These are phyloP conservation scores for Aspergillus proliferans DNA, from an alignment of 2,329 filamentous ascomycete genomes.

Conservation along the genomic window DNA sequence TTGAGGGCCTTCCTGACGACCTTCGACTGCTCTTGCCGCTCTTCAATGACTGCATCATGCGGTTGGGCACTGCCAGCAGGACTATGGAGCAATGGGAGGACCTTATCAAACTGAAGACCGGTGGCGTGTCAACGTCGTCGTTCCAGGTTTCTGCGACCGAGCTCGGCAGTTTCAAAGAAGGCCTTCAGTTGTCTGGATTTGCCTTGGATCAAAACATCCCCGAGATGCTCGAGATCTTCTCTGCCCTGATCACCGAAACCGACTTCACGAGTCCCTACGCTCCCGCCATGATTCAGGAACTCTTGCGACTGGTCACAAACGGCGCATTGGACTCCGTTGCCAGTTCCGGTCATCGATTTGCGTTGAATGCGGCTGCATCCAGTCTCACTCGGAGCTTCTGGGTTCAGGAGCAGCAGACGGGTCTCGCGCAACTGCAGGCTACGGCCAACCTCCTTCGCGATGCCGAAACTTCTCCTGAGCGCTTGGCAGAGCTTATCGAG, in stretches of 20 bases:
- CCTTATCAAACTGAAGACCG: conserved; percentile 91
- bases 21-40: conserved; percentile 78
- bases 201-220: conserved; percentile 85
- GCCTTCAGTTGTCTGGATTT: conserved; percentile 76
- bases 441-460: conserved; percentile 66
- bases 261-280: conserved; percentile 82
- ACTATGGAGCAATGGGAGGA: conserved; percentile 95
- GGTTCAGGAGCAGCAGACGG: conserved; percentile 76
- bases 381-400: conserved; percentile 66
- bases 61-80: conserved; percentile 79
- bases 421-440: conserved; percentile 83
- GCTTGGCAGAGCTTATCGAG: conserved; percentile 65
- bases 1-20: conserved; percentile 76
- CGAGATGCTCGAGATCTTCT: conserved; percentile 81
- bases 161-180: conserved; percentile 66
- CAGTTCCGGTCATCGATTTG: conserved; percentile 81
- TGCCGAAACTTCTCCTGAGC: conserved; percentile 61
- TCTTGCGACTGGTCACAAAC: conserved; percentile 79
- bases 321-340: conserved; percentile 89
- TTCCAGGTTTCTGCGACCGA: conserved; percentile 72
- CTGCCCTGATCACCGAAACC: conserved; percentile 74
- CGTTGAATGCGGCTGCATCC: conserved; percentile 75
- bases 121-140: conserved; percentile 78
- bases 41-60: conserved; percentile 88
- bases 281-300: conserved; percentile 72